Percentiles rank a stretch among this genome's conserved stretches.
Conservation (phyloP, 208 protist species). For the Balamuthia mandrillaris region DNA sequence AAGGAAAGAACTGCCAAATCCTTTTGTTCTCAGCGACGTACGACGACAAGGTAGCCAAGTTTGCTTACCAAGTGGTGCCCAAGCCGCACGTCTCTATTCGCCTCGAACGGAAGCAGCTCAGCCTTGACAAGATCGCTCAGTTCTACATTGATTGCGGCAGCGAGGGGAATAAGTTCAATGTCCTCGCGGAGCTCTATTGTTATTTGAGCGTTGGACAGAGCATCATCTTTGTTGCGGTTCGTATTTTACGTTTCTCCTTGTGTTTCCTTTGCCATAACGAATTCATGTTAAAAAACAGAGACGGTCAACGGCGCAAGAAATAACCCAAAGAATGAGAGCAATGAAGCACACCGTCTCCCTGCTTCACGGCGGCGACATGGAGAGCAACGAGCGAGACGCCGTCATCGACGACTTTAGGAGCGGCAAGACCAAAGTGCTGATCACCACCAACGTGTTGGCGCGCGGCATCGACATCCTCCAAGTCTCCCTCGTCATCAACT, state of each 20-base stretch:
- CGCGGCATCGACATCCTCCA: conserved; percentile 73
- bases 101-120: conserved; percentile 41
- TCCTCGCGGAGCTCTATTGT: conserved; percentile 60
- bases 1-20: too few relatives aligned
- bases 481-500: conserved; percentile 62
- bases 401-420: conserved; percentile 36
- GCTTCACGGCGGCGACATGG: conserved; percentile 42
- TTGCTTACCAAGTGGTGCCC: background rate
- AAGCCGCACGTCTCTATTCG: conserved; percentile 5
- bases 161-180: conserved; percentile 39
- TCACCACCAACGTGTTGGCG: conserved; percentile 70
- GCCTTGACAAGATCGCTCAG: conserved; percentile 54
- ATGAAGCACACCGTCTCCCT: conserved; percentile 55
- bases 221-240: conserved; percentile 66
- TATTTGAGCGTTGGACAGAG: conserved; percentile 61
- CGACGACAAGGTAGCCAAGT: conserved; percentile 15
- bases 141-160: conserved; percentile 51
- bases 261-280: too few relatives aligned
- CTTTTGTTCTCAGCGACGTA: conserved; percentile 60
- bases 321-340: conserved; percentile 47
- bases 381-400: conserved; percentile 46
- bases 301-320: too few relatives aligned
- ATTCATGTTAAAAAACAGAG: too few relatives aligned
- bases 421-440: conserved; percentile 61
- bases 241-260: background rate